A percentile compares a stretch with the other conserved stretches of the same genome.
phyloP scores from a whole-genome alignment of 2,329 filamentous ascomycete species.

The Epichloe scottii region DNA sequence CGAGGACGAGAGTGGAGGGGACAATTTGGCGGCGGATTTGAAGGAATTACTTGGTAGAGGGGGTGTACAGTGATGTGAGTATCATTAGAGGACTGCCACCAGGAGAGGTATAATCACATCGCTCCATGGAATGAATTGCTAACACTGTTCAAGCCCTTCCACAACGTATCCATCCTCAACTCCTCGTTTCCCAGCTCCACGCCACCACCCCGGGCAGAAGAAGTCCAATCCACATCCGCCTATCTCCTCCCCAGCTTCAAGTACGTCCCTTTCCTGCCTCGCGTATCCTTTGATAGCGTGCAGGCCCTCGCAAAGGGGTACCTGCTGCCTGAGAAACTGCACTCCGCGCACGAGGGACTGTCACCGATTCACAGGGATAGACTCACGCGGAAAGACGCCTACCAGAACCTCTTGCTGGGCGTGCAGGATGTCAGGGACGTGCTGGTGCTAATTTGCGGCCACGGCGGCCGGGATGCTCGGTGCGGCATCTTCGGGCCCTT shows the following conservation, averaged over 20 bases:
- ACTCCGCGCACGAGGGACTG: constrained; percentile 47
- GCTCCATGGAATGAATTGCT: neutral
- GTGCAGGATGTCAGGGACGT: constrained; percentile 54
- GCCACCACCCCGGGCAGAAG: constrained; percentile 26
- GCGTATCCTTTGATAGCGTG: constrained; percentile 42
- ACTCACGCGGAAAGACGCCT: constrained; percentile 37
- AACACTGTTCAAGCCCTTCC: constrained; percentile 52
- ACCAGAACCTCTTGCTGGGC: constrained; percentile 36
- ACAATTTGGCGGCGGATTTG: constrained; percentile 58
- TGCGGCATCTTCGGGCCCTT: constrained; percentile 74
- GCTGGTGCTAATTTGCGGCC: constrained; percentile 77
- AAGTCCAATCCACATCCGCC: constrained; percentile 46
- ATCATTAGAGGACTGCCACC: no score
- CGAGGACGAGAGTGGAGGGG: constrained; percentile 61
- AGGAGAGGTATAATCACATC: no score
- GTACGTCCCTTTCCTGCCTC: constrained; percentile 61
- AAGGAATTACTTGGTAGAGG: constrained; percentile 57
- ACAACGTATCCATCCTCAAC: constrained; percentile 66
- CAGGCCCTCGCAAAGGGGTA: constrained; percentile 51
- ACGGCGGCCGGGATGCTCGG: constrained; percentile 66
- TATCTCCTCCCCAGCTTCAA: constrained; percentile 77
- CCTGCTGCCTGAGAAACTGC: constrained; percentile 49
- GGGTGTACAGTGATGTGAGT: constrained; percentile 53
- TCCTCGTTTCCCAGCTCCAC: constrained; percentile 56
- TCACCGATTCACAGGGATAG: constrained; percentile 44